A percentile compares a stretch with the other conserved stretches of the same genome.
These are phyloP conservation scores for Fagus sylvatica DNA, from an alignment of 306 rosid genomes.

Conservation along the genomic window DNA sequence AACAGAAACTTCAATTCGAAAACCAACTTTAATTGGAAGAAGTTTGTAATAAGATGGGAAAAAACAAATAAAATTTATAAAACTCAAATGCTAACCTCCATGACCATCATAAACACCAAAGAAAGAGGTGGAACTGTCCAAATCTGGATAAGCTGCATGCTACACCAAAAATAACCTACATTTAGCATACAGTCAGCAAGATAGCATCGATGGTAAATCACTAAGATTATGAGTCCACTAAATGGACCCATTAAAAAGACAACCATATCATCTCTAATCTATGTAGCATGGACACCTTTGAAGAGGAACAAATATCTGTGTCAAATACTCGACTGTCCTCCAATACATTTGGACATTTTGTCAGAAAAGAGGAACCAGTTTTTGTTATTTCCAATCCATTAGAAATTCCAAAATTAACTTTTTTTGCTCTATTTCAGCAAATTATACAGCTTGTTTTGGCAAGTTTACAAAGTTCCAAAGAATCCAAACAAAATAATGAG, in stretches of 20 bases:
- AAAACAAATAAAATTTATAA: not conserved
- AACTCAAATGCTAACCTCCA: conserved; percentile 65
- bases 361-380: not conserved
- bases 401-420: not conserved
- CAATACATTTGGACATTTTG: not conserved
- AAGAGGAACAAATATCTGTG: not conserved
- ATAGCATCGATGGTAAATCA: not conserved
- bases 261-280: not conserved
- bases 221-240: not conserved
- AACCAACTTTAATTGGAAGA: not conserved
- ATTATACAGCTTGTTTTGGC: not conserved
- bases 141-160: conserved; percentile 85
- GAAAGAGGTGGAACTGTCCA: conserved; percentile 85
- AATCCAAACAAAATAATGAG: not conserved
- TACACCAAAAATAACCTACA: conserved; percentile 39
- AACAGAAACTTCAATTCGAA: not conserved
- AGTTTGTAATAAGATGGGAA: not conserved
- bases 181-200: not conserved
- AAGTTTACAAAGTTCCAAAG: not conserved
- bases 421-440: not conserved
- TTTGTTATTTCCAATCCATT: not conserved
- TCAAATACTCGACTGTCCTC: not conserved
- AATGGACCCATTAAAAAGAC: not conserved
- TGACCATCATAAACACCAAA: conserved; percentile 98
- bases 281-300: not conserved